Conservation (phyloP, 768 basidiomycete species). For the Pulveroboletus ravenelii region DNA sequence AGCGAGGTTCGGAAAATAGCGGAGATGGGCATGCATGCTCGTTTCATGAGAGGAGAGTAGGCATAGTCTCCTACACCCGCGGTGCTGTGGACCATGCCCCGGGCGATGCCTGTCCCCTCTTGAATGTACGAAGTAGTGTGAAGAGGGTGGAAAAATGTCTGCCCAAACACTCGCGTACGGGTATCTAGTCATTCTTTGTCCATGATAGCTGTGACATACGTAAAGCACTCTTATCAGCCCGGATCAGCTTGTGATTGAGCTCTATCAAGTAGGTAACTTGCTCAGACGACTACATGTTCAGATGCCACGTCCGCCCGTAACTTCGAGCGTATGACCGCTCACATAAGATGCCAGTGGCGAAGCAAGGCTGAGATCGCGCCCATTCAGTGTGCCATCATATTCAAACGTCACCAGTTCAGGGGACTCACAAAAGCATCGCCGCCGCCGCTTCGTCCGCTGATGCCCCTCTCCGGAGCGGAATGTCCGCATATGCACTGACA, state of each 20-base stretch:
- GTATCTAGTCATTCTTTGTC: background rate
- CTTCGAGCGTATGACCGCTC: slow-evolving; percentile 78
- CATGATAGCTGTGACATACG: background rate
- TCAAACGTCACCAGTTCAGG: background rate
- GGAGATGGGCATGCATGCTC: slow-evolving; percentile 51
- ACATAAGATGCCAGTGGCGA: slow-evolving; percentile 79
- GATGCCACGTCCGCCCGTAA: slow-evolving; percentile 78
- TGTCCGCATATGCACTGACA: slow-evolving; percentile 40
- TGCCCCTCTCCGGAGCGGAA: slow-evolving; percentile 68
- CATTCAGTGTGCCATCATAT: slow-evolving; percentile 3
- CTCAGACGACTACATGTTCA: slow-evolving; percentile 25
- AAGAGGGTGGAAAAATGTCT: background rate
- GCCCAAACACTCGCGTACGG: background rate
- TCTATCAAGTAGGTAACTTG: background rate
- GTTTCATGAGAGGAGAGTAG: slow-evolving; percentile 11
- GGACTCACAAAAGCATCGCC: slow-evolving; percentile 68
- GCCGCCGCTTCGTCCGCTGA: slow-evolving; percentile 73
- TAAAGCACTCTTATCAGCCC: background rate
- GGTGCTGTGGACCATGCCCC: background rate
- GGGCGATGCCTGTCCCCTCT: background rate
- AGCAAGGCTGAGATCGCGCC: slow-evolving; percentile 47
- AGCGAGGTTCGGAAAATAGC: slow-evolving; percentile 54
- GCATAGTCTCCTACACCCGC: background rate
- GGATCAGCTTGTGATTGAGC: no score
- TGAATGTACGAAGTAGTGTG: no score